Percentiles rank a stretch among this genome's conserved stretches.
Conservation (phyloP, 495 filamentous ascomycete species). For the Baudoinia panamericana region DNA sequence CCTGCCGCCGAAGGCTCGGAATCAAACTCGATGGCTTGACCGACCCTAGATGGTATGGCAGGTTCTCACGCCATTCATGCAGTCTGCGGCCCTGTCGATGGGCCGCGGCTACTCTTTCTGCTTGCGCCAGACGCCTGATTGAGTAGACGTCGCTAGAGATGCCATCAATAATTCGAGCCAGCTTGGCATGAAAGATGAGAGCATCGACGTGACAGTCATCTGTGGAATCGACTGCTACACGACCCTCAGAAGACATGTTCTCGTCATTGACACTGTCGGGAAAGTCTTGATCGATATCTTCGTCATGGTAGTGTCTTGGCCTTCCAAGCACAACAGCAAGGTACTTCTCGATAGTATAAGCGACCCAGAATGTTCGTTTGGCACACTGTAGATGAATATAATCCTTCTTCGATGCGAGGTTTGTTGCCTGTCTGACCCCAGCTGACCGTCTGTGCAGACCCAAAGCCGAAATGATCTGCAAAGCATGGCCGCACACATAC, state of each 20-base stretch:
- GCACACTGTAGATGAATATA: not conserved
- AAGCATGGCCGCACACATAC: not conserved
- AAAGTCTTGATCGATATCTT: slow-evolving; percentile 41
- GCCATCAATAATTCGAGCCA: not conserved
- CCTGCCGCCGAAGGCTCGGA: slow-evolving; percentile 38
- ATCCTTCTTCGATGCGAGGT: not conserved
- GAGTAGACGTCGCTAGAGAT: not conserved
- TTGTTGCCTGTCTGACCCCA: not conserved
- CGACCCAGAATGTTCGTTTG: slow-evolving; percentile 45
- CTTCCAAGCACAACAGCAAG: slow-evolving; percentile 40
- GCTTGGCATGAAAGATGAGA: slow-evolving; percentile 1
- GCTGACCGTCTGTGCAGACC: not conserved
- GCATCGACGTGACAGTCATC: not conserved
- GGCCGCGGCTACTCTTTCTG: not conserved
- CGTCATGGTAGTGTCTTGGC: slow-evolving; percentile 37
- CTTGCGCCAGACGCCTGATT: not conserved
- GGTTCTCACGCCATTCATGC: slow-evolving; percentile 32
- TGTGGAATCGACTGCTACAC: not conserved
- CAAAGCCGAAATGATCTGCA: slow-evolving; percentile 1
- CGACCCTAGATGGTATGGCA: slow-evolving; percentile 35
- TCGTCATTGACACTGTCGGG: slow-evolving; percentile 41
- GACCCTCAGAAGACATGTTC: slow-evolving; percentile 29
- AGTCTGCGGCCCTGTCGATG: slow-evolving; percentile 3
- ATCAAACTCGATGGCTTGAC: slow-evolving; percentile 34
- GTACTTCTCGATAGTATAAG: slow-evolving; percentile 43